Percentiles rank a stretch among this genome's conserved stretches.
Conservation (phyloP, 192 early-diverging fungal genomes). For the Linnemannia hyalina region DNA sequence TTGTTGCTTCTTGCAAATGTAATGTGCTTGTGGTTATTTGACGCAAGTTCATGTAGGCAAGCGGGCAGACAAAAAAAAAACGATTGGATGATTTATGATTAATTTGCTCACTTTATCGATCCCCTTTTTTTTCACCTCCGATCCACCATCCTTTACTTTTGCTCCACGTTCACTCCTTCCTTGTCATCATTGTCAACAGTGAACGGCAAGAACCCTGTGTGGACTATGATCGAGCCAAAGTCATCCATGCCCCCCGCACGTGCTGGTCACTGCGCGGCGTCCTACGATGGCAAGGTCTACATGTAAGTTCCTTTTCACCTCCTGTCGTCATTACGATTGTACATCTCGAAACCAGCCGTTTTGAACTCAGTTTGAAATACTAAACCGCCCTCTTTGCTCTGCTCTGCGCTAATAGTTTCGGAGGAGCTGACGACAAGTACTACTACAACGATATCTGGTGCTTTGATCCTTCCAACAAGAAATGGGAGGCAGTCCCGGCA, state of each 20-base stretch:
- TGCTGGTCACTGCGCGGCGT: conserved; percentile 54
- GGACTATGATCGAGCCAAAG: conserved; percentile 42
- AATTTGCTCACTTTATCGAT: conserved; percentile 3
- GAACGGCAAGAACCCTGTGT: conserved; percentile 46
- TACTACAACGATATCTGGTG: conserved; percentile 72
- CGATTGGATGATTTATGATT: neutral
- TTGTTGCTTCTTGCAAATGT: neutral
- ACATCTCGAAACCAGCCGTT: neutral
- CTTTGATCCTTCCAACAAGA: conserved; percentile 57
- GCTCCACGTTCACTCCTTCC: too few species aligned
- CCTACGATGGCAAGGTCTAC: conserved; percentile 47
- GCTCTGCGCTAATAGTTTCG: conserved; percentile 57
- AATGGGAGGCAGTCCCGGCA: conserved; percentile 58
- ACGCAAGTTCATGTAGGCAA: too few species aligned
- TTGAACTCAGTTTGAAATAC: neutral
- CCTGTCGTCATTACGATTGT: neutral
- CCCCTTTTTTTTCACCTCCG: neutral
- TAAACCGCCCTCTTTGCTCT: neutral
- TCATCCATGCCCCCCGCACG: conserved; percentile 46
- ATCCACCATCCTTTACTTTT: neutral
- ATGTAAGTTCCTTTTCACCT: conserved; percentile 16
- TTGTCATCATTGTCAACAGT: conserved; percentile 15
- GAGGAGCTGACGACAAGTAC: conserved; percentile 62
- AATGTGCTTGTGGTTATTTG: too few species aligned
- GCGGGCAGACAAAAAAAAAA: neutral